Evolutionary conservation across 129 eudicot genomes (phyloP).

Genomic region (Flaveria sonorensis): DNA sequence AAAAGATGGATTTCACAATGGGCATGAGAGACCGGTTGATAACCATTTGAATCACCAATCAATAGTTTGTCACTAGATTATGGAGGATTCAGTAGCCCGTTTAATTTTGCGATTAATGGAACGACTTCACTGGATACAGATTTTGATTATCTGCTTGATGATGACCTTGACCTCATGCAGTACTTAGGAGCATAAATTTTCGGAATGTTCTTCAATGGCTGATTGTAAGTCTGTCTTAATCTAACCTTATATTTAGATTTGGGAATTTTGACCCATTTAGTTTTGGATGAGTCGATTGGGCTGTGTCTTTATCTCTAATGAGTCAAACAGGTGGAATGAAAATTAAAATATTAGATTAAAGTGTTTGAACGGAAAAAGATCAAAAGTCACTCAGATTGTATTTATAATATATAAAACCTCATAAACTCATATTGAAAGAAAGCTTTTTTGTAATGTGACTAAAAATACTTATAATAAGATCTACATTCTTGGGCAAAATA

Average conservation of each 20-base stretch:
- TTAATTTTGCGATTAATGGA: slow-evolving; percentile 45
- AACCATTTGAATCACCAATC: slow-evolving; percentile 49
- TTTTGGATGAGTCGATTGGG: not conserved
- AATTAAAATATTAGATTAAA: not conserved
- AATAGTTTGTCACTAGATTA: slow-evolving; percentile 52
- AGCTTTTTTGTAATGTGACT: not conserved
- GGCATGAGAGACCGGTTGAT: slow-evolving; percentile 40
- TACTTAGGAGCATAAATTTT: slow-evolving; percentile 50
- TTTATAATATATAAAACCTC: not conserved
- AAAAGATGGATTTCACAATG: slow-evolving; percentile 42
- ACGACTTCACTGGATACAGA: slow-evolving; percentile 44
- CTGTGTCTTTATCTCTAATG: not conserved
- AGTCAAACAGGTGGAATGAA: not conserved
- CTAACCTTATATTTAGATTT: not conserved
- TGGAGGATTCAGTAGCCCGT: slow-evolving; percentile 48
- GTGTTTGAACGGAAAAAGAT: not conserved
- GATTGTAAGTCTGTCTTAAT: slow-evolving; percentile 10
- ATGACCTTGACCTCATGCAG: slow-evolving; percentile 36
- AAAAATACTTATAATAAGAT: not conserved
- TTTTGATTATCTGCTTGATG: slow-evolving; percentile 43
- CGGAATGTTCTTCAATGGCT: slow-evolving; percentile 18
- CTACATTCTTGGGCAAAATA: not conserved
- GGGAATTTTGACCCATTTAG: not conserved
- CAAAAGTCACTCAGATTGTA: not conserved
- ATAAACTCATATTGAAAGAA: not conserved